Evolutionary conservation across 441 rosid genomes (phyloP), one percentile per base, ranked within the genome.

Genomic region (Pelargonium cotyledonis): DNA sequence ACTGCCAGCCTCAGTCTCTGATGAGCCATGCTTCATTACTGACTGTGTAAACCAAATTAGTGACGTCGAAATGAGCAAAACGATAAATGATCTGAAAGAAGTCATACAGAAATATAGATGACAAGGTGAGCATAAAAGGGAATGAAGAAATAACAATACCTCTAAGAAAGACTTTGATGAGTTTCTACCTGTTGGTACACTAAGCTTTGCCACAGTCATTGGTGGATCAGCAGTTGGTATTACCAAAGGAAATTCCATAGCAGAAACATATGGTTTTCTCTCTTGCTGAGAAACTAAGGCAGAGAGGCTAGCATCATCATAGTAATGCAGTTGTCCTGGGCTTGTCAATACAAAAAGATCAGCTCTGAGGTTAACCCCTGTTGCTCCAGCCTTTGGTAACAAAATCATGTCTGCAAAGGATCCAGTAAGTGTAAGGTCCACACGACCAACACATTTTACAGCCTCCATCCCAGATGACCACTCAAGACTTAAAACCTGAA

Each of bases 391-490:
- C 67, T 79, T 72, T 26, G 87, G 79, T 75, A 85, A 78, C 72
- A 88, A 77, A 73, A 83, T 84, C 86, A 85, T 84, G 79, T 88
- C 91, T 51, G 87, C 91, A 77, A 85, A 88, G 66, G 89, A 85
- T 65, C 91, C 91, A 76, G 75, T 80, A 63, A 83, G 85, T 69
- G 80, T 77, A 77, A 86, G 81, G 82, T 88, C 91, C 49, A 71
- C 81, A 49, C 87, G 88, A 70, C 82, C 79, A 66, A 85, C 70
- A 70, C 89, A 88, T 81, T 83, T 84, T 78, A 86, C 73, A 70
- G 74, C 75, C 81, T 83, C 86, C 73, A 82, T 38, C 72, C 87
- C 87, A 77, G 83, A 81, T 65, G 88, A 77, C 86, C 85, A 85
- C 70, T 88, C 86, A 77, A 88, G 84, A 79, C 76, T 78, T 79